These are phyloP conservation scores for Eurotiales sp. DNA, from an alignment of 2,329 filamentous ascomycete genomes.

Conservation along the genomic window DNA sequence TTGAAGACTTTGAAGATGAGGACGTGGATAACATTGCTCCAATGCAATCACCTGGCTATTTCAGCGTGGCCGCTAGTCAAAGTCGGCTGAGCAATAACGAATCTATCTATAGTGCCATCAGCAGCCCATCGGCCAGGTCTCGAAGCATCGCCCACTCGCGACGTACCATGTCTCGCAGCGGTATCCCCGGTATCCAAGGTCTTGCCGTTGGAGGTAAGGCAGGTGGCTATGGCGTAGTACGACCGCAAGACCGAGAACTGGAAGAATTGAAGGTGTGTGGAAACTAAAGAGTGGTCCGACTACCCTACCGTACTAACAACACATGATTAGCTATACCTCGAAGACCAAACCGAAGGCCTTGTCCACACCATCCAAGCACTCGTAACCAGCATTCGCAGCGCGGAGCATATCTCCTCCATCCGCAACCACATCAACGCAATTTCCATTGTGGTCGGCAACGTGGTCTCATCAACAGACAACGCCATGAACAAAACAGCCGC, in stretches of 20 bases:
- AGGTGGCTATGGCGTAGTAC: constrained; percentile 39
- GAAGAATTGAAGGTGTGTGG: constrained; percentile 58
- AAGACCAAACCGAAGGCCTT: constrained; percentile 75
- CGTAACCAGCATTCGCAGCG: constrained; percentile 66
- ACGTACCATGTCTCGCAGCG: constrained; percentile 26
- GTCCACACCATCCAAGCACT: constrained; percentile 80
- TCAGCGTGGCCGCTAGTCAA: constrained; percentile 53
- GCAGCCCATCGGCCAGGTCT: constrained; percentile 53
- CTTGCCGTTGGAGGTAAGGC: constrained; percentile 23
- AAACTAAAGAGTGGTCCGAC: too few species aligned
- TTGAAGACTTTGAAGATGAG: constrained; percentile 72
- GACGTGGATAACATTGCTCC: constrained; percentile 63
- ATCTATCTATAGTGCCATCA: constrained; percentile 71
- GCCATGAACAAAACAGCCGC: constrained; percentile 46
- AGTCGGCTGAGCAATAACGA: constrained; percentile 60
- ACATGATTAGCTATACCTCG: constrained; percentile 65
- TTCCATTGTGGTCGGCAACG: constrained; percentile 64
- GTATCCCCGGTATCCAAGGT: constrained; percentile 27
- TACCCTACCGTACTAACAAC: not conserved
- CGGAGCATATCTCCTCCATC: constrained; percentile 62
- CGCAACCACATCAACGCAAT: constrained; percentile 69
- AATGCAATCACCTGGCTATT: constrained; percentile 65
- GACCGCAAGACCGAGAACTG: constrained; percentile 46
- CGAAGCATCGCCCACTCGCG: constrained; percentile 30
- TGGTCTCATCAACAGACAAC: constrained; percentile 62